Base-by-base conservation (phyloP, 768 basidiomycete genomes). In the Pulveroboletus frians region DNA sequence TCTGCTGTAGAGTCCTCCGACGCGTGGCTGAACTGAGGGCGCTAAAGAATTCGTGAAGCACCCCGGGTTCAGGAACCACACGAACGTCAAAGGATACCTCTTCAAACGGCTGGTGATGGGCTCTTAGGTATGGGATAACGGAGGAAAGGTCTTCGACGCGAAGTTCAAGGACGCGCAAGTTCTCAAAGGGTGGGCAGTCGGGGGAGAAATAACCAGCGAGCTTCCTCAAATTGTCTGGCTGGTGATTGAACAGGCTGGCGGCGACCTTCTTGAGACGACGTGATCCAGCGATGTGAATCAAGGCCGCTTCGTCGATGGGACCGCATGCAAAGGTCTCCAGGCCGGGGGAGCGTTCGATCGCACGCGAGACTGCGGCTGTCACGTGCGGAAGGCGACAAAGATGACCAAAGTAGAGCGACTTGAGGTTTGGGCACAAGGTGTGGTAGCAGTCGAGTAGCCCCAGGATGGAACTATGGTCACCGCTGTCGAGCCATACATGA, bases 31-130 rank as follows among this genome's bases (percentile, higher is more conserved):
- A 44, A 34, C 32, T 17, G 43, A 44, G 43, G 31, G 43, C 45
- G 1, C 42, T 15, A 38, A 40, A 41, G 20, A 55, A 21, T 37
- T 51, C 53, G 20, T 47, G 49, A 13, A 44, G 21, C 9, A 39
- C 39, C 11, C n/a, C 35, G 11, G 45, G 15, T 8, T 26, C 10
- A 8, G 20, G 23, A 40, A 15, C 4, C 1, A 15, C 4, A 17
- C 4, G n/a, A 34, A 34, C 37, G 1, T 35, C 7, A 9, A 56
- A 39, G 20, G n/a, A 34, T 18, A 56, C 35, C 5, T 39, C 42
- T 34, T 43, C 46, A 23, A 56, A 50, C 11, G 45, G 48, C 20
- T 55, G 55, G 23, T 44, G 30, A 13, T 49, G 21, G 7, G 49
- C 44, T 37, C 13, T 36, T 9, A 56, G 41, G 21, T 9, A 43